Conservation (phyloP, 331 rosid species). For the Rosa hybrid region DNA sequence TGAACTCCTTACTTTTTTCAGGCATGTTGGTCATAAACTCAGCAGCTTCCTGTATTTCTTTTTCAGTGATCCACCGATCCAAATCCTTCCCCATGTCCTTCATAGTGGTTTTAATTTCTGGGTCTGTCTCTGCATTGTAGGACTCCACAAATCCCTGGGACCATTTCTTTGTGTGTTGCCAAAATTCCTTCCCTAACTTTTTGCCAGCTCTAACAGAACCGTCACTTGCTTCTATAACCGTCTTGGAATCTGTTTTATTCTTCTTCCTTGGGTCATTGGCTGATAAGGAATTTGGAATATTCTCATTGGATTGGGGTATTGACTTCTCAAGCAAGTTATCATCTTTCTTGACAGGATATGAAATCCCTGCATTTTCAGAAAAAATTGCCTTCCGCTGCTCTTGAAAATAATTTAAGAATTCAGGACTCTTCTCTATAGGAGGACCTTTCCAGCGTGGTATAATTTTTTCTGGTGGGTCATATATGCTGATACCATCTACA, state of each 20-base stretch:
- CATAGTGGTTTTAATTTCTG: conserved; percentile 76
- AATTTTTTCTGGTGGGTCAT: conserved; percentile 82
- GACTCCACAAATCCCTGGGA: conserved; percentile 83
- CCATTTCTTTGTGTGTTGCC: conserved; percentile 99
- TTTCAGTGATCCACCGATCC: conserved; percentile 91
- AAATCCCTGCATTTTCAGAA: conserved; percentile 28
- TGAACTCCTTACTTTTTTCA: conserved; percentile 52
- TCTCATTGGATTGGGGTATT: conserved; percentile 37
- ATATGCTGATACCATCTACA: conserved; percentile 82
- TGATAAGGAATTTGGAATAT: conserved; percentile 29
- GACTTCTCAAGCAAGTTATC: conserved; percentile 38
- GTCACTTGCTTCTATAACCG: conserved; percentile 79
- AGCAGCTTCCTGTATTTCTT: conserved; percentile 85
- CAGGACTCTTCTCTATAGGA: conserved; percentile 66
- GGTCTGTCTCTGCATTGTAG: conserved; percentile 84
- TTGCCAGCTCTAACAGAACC: conserved; percentile 84
- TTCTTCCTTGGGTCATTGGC: conserved; percentile 30
- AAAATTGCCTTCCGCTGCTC: conserved; percentile 49
- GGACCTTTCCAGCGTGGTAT: conserved; percentile 96
- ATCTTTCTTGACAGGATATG: conserved; percentile 45
- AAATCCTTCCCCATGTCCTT: conserved; percentile 81
- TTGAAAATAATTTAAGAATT: conserved; percentile 55
- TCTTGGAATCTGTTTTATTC: conserved; percentile 47
- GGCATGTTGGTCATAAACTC: conserved; percentile 65
- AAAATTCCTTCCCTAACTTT: conserved; percentile 88